Evolutionary conservation across 805 yeast genomes (phyloP).

Genomic region (Candida maltosa): DNA sequence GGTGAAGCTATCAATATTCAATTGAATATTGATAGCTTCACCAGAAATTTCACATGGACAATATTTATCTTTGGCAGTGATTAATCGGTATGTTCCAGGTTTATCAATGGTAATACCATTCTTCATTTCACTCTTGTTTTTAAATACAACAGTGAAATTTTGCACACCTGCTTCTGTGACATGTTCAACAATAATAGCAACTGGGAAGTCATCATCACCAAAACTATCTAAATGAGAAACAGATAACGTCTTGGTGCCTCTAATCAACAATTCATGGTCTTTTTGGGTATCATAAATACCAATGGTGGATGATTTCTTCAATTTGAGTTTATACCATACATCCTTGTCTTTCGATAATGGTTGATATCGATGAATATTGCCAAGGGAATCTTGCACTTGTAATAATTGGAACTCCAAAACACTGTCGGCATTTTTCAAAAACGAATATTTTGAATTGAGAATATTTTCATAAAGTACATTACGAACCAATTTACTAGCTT

Average conservation of each 20-base stretch:
- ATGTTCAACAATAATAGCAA: slow-evolving; percentile 33
- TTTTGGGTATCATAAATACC: slow-evolving; percentile 16
- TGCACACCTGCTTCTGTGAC: slow-evolving; percentile 20
- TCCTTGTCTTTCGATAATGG: slow-evolving; percentile 36
- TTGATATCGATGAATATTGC: slow-evolving; percentile 30
- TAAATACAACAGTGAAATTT: slow-evolving; percentile 22
- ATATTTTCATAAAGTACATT: slow-evolving; percentile 35
- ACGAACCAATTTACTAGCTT: slow-evolving; percentile 20
- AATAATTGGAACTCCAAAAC: slow-evolving; percentile 31
- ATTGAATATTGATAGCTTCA: too few species aligned
- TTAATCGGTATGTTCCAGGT: slow-evolving; percentile 67
- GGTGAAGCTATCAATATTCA: too few species aligned
- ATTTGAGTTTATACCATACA: slow-evolving; percentile 24
- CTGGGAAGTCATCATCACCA: slow-evolving; percentile 45
- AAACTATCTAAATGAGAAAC: slow-evolving; percentile 11
- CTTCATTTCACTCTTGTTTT: slow-evolving; percentile 19
- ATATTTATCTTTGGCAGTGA: slow-evolving; percentile 50
- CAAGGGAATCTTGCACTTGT: slow-evolving; percentile 30
- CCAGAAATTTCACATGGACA: slow-evolving; percentile 63
- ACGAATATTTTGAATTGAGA: slow-evolving; percentile 23
- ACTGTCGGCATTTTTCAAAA: slow-evolving; percentile 13
- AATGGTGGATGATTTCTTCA: slow-evolving; percentile 23
- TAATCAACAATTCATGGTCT: slow-evolving; percentile 7
- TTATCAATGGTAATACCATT: slow-evolving; percentile 36
- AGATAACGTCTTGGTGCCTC: slow-evolving; percentile 9